Conservation (phyloP, 1,284 basidiomycete genomes). For the Cutaneotrichosporon curvatum region DNA sequence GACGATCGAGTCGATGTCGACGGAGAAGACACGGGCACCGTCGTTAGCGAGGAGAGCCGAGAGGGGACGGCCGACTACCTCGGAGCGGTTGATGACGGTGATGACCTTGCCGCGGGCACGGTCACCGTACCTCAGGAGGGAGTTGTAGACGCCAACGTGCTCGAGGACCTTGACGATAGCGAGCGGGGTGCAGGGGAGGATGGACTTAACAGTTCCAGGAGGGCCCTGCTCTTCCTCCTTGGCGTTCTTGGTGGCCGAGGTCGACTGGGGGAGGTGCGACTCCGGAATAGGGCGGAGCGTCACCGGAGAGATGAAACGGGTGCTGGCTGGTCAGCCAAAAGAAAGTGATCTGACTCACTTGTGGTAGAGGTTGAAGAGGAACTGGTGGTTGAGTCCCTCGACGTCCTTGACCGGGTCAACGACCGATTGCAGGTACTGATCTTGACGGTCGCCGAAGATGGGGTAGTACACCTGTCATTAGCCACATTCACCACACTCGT, state of each 20-base stretch:
- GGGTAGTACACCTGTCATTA: slow-evolving; percentile 77
- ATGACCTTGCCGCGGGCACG: slow-evolving; percentile 58
- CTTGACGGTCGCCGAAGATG: slow-evolving; percentile 78
- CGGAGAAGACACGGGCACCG: slow-evolving; percentile 83
- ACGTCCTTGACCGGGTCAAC: slow-evolving; percentile 93
- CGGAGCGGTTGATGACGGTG: slow-evolving; percentile 45
- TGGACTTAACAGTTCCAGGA: slow-evolving; percentile 52
- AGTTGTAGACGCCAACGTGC: slow-evolving; percentile 85
- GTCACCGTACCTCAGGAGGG: slow-evolving; percentile 83
- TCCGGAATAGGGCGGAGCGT: slow-evolving; percentile 43
- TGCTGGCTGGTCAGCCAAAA: slow-evolving; percentile 48
- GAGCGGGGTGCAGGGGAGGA: slow-evolving; percentile 92
- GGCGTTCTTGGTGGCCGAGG: slow-evolving; percentile 17
- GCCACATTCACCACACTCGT: too few species aligned
- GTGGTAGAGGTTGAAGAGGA: slow-evolving; percentile 94
- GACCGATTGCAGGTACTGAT: slow-evolving; percentile 79
- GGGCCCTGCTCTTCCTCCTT: slow-evolving; percentile 44
- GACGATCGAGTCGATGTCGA: slow-evolving; percentile 69
- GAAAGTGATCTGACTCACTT: slow-evolving; percentile 55
- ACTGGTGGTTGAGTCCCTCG: slow-evolving; percentile 92
- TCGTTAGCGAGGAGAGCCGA: slow-evolving; percentile 87
- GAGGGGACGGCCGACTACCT: slow-evolving; percentile 86
- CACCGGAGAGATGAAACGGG: slow-evolving; percentile 55
- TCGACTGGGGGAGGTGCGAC: slow-evolving; percentile 37
- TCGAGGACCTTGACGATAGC: slow-evolving; percentile 95